Evolutionary conservation across 202 grass and related monocot species (phyloP).

Genomic region (Cymbopogon flexuosus): DNA sequence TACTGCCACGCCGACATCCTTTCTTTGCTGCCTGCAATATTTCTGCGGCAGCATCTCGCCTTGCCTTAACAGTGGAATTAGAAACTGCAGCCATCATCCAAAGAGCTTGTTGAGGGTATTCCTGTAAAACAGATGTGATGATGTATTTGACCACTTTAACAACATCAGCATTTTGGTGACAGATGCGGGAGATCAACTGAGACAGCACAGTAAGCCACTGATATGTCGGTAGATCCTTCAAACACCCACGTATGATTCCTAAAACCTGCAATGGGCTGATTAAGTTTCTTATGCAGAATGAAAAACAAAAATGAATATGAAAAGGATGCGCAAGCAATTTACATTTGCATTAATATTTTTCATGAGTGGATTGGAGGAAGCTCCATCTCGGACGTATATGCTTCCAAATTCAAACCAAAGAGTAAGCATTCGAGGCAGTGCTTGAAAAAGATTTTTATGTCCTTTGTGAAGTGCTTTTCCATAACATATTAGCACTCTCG

Average conservation of each 20-base stretch:
- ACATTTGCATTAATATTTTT: slow-evolving; percentile 57
- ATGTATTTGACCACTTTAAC: slow-evolving; percentile 68
- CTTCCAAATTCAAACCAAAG: slow-evolving; percentile 97
- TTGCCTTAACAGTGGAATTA: slow-evolving; percentile 76
- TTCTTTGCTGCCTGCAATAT: slow-evolving; percentile 82
- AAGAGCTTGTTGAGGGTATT: slow-evolving; percentile 90
- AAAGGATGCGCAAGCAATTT: slow-evolving; percentile 23
- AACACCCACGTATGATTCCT: slow-evolving; percentile 66
- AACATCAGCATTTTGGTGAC: slow-evolving; percentile 74
- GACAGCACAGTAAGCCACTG: slow-evolving; percentile 97
- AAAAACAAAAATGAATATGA: not conserved
- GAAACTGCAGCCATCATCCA: slow-evolving; percentile 99
- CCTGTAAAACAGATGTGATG: slow-evolving; percentile 69
- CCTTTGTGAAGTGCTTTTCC: slow-evolving; percentile 86
- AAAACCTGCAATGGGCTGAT: slow-evolving; percentile 46
- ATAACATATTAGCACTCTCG: slow-evolving; percentile 60
- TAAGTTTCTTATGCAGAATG: slow-evolving; percentile 16
- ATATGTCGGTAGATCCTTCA: slow-evolving; percentile 87
- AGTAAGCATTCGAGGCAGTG: slow-evolving; percentile 80
- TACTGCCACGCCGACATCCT: slow-evolving; percentile 48
- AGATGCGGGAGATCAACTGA: slow-evolving; percentile 95
- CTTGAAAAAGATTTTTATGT: slow-evolving; percentile 94
- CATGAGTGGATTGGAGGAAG: slow-evolving; percentile 53
- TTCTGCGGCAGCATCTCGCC: slow-evolving; percentile 76
- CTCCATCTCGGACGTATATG: slow-evolving; percentile 57